Base-by-base conservation (phyloP, 148 eudicot species). In the Amaranthus cruentus region DNA sequence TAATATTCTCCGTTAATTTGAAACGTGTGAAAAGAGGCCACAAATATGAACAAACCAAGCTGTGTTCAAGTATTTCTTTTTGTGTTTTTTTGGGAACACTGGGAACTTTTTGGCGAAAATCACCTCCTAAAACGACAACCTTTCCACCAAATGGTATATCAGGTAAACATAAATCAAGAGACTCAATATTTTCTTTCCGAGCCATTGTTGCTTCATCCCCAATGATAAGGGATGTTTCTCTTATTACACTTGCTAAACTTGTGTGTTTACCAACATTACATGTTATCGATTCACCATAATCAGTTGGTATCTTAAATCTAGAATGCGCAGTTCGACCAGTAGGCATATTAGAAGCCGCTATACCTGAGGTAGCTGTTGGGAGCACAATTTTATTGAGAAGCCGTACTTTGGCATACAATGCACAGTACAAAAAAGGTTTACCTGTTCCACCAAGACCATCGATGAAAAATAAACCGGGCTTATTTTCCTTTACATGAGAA, bases 341-440 rank as follows among this genome's bases (percentile, higher is more conserved):
- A 0, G 59, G 46, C 10, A 76, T 11, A 4, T 14, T 44, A 0
- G 47, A 52, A 9, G 69, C 69, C 0, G 42, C 50, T 0, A 72
- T 72, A 0, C 66, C 49, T 14, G 57, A 72, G 0, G 75, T 15
- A 0, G 75, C 55, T 0, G 75, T 61, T 0, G 57, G 57, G 1
- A 72, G 5, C 1, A 72, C 75, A 2, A 72, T 61, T 3, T 73
- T 62, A 0, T 43, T 6, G 53, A 69, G n/a, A 0, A 14, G 4
- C 0, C 52, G 6, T 4, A 13, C 52, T 43, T n/a, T 6, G 5
- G 54, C 71, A 68, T 50, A 76, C 1, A 73, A 7, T 0, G 76
- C 76, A 62, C 66, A 61, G 15, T 73, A 73, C 3, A 73, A 6
- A 48, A 50, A 73, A 2, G 76, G 62, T 10, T 73, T 73, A 0